Evolutionary conservation across 371 early-diverging fungal species (phyloP), one percentile per base, ranked within the genome.

Genomic region (Umbelopsis sp.): DNA sequence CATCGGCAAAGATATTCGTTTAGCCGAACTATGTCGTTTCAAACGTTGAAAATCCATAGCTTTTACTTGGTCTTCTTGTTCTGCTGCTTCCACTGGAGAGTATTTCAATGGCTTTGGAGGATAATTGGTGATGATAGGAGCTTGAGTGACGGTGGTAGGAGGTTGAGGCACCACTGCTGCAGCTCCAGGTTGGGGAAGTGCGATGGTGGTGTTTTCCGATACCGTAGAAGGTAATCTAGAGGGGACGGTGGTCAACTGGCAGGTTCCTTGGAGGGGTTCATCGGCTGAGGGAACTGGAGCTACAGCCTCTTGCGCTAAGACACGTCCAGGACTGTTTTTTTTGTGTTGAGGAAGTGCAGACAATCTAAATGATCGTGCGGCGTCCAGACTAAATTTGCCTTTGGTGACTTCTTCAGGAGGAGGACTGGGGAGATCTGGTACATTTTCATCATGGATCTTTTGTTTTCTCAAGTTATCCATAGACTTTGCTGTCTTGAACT

Each of bases 1-100:
- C 16, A 57, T 57, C 37, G 57, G 57, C 57, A 57, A 35, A 38
- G 57, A 57, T 14, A 57, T 29, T 57, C 57, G 25, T 35, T 35
- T 57, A 12, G 35, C 14, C 6, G 35, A 18, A 29, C 35, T 57
- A 16, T 57, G 35, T 35, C 35, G 18, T 29, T 57, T 57, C 16
- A 10, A 3, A 3, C 57, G 57, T 35, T 57, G 57, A 35, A 25
- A 57, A 10, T 29, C 18, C 29, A 35, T 18, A 18, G 35, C 3
- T 18, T 16, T 6, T 18, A 25, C 37, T 24, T 18, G 1, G 57
- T 57, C 57, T 35, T 18, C 18, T 57, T 57, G 29, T 1, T 16
- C 41, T 7, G 41, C 41, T 41, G 41, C 41, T 57, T 57, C 35
- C 7, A 57, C 57, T 0, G 57, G 57, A 5, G 82, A 85, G 65